Evolutionary conservation across 176 grass and related monocot genomes (phyloP).

Genomic region (Echinochloa phyllopogon): DNA sequence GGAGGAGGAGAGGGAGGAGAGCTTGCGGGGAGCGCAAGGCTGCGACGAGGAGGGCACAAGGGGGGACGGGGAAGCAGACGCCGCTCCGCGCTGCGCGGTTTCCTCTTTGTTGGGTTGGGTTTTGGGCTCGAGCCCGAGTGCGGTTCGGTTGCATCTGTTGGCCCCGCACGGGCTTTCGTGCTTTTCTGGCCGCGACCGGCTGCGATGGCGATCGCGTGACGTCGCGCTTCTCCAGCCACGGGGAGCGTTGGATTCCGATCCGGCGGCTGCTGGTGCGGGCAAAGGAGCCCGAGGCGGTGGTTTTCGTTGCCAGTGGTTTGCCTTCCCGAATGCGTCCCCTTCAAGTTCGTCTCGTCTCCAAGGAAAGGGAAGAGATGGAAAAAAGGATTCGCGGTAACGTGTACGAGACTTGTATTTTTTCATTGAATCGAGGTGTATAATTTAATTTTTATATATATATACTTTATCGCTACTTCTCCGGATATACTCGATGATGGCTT

Average conservation of each 20-base stretch:
- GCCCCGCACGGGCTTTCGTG: not conserved
- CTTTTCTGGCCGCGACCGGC: not conserved
- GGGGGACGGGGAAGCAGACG: not conserved
- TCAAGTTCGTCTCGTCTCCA: too few species aligned
- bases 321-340: not conserved
- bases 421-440: too few species aligned
- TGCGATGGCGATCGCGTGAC: not conserved
- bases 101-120: conserved; percentile 1
- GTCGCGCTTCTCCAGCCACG: not conserved
- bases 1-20: not conserved
- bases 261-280: not conserved
- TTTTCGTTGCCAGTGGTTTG: not conserved
- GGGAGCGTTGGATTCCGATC: conserved; percentile 3
- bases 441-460: not conserved
- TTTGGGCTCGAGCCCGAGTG: not conserved
- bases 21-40: conserved; percentile 15
- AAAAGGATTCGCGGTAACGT: too few species aligned
- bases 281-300: not conserved
- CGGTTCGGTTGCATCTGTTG: not conserved
- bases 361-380: too few species aligned
- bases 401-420: not conserved
- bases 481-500: not conserved
- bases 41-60: not conserved
- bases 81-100: conserved; percentile 28
- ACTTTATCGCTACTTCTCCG: not conserved